Evolutionary conservation across 2,329 filamentous ascomycete genomes (phyloP), one percentile per base, ranked within the genome.

Genomic region (Periconia sp.): DNA sequence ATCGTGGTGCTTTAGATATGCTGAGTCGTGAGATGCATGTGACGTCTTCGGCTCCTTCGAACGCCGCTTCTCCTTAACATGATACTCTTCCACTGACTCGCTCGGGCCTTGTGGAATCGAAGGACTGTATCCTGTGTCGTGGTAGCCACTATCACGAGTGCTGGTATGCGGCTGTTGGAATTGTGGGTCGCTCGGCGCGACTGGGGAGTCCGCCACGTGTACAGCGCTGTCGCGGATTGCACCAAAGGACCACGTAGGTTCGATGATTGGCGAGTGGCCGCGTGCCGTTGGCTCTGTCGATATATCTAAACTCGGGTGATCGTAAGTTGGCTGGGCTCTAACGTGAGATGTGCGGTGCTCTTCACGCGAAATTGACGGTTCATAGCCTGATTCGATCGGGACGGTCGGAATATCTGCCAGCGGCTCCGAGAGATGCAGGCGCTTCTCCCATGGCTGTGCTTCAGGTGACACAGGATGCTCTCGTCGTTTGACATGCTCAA

Each of bases 221-320:
- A 75, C 66, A 50, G 68, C 75, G 50, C 71, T 74, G 45, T 78
- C 75, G 47, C 75, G 71, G 61, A 72, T 66, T 37, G 59, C 43
- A 17, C 58, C 55, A 43, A 71, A 72, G 2, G 64, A 66, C 70
- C 70, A 71, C 13, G 62, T 54, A 26, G 67, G 59, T 40, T 66
- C 60, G 7, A 52, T 36, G 13, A 37, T 24, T 12, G 54, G 44
- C 15, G 52, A 42, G 15, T 42, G 33, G 7, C 40, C 44, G 15
- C 36, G 48, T 38, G 28, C 32, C 13, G 49, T 40, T 43, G 48
- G 29, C 25, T 21, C 15, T 24, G 24, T 6, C 26, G 28, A 25
- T 16, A 30, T 22, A 26, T 41, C 25, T n/a, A 37, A 13, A 36
- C 13, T 25, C 15, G 40, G 29, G 28, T 10, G 17, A 9, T 40